Evolutionary conservation across 441 rosid species (phyloP), one percentile per base, ranked within the genome.

Genomic region (Brassica balearica): DNA sequence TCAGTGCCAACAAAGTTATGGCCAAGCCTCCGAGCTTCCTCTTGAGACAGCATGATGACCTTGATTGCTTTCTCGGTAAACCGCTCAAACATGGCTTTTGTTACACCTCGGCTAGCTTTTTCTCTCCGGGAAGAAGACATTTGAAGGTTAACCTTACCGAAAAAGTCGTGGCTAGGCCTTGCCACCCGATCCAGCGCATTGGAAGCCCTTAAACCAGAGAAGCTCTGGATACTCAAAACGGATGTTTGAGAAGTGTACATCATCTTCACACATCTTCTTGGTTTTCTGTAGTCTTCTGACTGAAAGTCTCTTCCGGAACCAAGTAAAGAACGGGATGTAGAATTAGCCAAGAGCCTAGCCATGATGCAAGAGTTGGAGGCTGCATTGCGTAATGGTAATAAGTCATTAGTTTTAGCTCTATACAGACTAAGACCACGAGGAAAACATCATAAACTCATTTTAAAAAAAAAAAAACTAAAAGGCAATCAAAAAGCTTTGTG

Each of bases 1-100:
- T 96, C 99, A 2, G 99, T 96, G 65, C 99, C 99, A 68, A 96
- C 99, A 83, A 94, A 94, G 82, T 94, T 96, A 83, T 96, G 99
- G 62, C 99, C 98, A 71, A 96, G 97, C 63, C 99, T 87, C 74
- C 96, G 85, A 11, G 99, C 98, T 85, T 96, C 99, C 88, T 96
- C 99, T 81, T 96, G 99, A 38, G 99, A 88, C 81, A 92, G 93
- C 99, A 94, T 92, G 51, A 96, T 96, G n/a, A 94, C 99, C 88
- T 96, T 94, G 71, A 96, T 96, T 61, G 98, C 94, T 80, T 96
- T 94, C 82, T 96, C 98, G 0, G 99, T 94, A 78, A 96, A 96
- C 27, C 97, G 89, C 85, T 96, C 98, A 83, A 94, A 94, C 99
- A 96, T 94, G 55, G 99, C 98, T 76, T 84, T 90, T 34, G 90